Conservation (phyloP, 1,284 basidiomycete species). For the Schizophyllum amplum region DNA sequence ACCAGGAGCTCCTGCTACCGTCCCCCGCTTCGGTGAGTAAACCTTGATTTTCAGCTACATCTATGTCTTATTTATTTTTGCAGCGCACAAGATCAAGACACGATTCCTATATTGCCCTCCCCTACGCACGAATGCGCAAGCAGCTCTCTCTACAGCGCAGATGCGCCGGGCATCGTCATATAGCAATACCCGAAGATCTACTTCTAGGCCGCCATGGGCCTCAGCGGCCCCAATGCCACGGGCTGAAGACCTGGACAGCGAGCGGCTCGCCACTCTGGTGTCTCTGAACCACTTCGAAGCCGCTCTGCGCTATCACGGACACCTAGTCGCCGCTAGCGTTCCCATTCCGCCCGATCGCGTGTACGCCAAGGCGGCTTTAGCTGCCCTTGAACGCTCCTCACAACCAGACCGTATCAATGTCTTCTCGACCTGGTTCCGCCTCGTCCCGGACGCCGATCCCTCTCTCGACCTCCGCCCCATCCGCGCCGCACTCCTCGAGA, state of each 20-base stretch:
- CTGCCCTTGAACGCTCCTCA: not conserved
- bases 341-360: slow-evolving; percentile 7
- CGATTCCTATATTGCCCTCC: too few species aligned
- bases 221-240: too few species aligned
- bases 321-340: slow-evolving; percentile 1
- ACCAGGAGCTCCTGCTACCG: too few species aligned
- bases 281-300: slow-evolving; percentile 4
- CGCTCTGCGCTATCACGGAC: slow-evolving; percentile 10
- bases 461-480: slow-evolving; percentile 6
- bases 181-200: too few species aligned
- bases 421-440: slow-evolving; percentile 8
- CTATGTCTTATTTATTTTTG: too few species aligned
- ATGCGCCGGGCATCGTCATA: too few species aligned
- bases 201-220: too few species aligned
- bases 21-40: too few species aligned
- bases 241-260: not conserved
- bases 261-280: slow-evolving; percentile 4
- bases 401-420: not conserved
- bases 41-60: too few species aligned
- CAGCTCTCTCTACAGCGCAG: too few species aligned
- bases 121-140: too few species aligned
- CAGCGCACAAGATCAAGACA: too few species aligned
- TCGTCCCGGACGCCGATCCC: slow-evolving; percentile 10
- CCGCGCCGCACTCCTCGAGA: slow-evolving; percentile 9
- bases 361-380: slow-evolving; percentile 10